A percentile compares a stretch with the other conserved stretches of the same genome.
Conservation (phyloP, 352 stramenopile species). For the Porosira glacialis region DNA sequence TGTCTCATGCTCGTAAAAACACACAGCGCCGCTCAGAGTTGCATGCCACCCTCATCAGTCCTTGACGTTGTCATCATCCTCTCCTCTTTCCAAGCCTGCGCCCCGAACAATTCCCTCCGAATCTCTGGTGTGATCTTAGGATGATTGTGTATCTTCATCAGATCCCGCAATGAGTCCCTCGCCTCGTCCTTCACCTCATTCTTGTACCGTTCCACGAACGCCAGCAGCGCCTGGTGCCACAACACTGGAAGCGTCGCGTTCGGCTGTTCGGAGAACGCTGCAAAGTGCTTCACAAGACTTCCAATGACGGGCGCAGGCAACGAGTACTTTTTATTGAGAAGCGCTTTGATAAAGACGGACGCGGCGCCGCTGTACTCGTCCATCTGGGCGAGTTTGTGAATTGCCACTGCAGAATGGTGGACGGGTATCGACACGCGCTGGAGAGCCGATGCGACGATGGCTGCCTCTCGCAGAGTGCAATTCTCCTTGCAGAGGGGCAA, state of each 20-base stretch:
- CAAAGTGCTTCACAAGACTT: slow-evolving; percentile 94
- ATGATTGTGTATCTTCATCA: slow-evolving; percentile 88
- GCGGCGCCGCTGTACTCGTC: slow-evolving; percentile 93
- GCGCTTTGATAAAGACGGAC: slow-evolving; percentile 96
- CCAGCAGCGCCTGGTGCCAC: slow-evolving; percentile 98
- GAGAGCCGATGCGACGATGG: slow-evolving; percentile 96
- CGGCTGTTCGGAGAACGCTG: slow-evolving; percentile 82
- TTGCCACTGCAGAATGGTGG: slow-evolving; percentile 96
- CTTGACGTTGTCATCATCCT: no score
- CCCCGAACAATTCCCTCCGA: slow-evolving; percentile 89
- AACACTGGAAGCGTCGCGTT: slow-evolving; percentile 88
- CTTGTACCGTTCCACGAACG: slow-evolving; percentile 98
- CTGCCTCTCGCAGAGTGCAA: slow-evolving; percentile 95
- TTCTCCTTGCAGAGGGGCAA: slow-evolving; percentile 94
- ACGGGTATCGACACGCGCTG: slow-evolving; percentile 97
- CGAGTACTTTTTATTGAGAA: slow-evolving; percentile 99
- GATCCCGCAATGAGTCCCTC: slow-evolving; percentile 90
- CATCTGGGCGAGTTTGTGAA: slow-evolving; percentile 95
- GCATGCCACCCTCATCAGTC: no score
- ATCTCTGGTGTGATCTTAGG: slow-evolving; percentile 98
- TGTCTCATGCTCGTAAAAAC: no score
- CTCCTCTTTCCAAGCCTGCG: slow-evolving; percentile 72
- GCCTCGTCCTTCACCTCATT: slow-evolving; percentile 92
- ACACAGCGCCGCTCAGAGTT: no score
- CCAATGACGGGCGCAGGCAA: slow-evolving; percentile 91